Evolutionary conservation across 495 filamentous ascomycete genomes (phyloP).

Genomic region (Penicillium daleae): DNA sequence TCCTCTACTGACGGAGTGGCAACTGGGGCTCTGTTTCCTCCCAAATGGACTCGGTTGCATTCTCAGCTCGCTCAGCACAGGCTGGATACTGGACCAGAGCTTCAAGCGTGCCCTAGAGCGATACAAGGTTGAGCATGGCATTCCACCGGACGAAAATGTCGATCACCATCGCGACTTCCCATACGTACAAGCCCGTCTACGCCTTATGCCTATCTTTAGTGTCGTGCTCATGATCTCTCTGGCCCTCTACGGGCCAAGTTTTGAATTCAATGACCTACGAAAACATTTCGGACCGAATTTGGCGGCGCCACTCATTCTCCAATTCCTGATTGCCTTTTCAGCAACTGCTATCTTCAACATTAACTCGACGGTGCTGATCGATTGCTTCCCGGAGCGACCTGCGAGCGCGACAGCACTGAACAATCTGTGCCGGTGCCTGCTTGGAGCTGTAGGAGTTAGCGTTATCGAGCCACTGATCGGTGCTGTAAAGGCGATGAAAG

Average conservation of each 20-base stretch:
- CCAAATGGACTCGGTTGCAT: constrained; percentile 26
- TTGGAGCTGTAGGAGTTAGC: constrained; percentile 1
- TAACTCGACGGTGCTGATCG: constrained; percentile 13
- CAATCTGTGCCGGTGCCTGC: constrained; percentile 8
- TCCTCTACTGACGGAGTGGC: constrained; percentile 1
- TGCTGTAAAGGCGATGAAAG: constrained; percentile 6
- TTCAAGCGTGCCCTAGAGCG: constrained; percentile 13
- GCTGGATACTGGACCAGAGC: constrained; percentile 23
- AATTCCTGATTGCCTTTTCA: constrained; percentile 11
- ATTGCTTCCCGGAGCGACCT: constrained; percentile 13
- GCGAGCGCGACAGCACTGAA: constrained; percentile 10
- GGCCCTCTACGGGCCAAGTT: constrained; percentile 27
- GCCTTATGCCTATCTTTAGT: constrained; percentile 26
- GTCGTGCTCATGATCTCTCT: constrained; percentile 16
- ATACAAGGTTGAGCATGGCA: constrained; percentile 13
- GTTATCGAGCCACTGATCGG: constrained; percentile 11
- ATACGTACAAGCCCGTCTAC: constrained; percentile 23
- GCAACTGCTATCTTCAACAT: constrained; percentile 12
- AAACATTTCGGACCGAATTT: constrained; percentile 4
- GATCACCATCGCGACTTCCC: constrained; percentile 16
- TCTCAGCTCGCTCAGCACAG: constrained; percentile 23
- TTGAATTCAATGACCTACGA: constrained; percentile 25
- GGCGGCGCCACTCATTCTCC: constrained; percentile 6
- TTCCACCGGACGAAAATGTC: constrained; percentile 8
- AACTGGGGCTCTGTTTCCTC: constrained; percentile 10